Evolutionary conservation across 495 filamentous ascomycete species (phyloP), one percentile per base, ranked within the genome.

Genomic region (Aspergillus ostianus): DNA sequence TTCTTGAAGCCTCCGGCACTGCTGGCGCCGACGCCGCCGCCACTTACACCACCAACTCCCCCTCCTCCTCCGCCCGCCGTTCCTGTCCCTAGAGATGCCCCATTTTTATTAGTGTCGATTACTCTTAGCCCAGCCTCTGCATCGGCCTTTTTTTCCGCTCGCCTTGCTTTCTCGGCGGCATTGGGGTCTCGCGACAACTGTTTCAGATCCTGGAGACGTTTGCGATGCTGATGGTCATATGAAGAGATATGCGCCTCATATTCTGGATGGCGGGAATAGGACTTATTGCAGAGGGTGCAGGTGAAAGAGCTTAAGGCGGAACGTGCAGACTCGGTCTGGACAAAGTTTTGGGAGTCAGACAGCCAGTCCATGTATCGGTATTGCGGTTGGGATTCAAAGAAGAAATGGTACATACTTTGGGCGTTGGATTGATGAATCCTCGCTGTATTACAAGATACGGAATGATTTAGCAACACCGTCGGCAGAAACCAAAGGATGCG

Each of bases 241-340:
- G 80, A 83, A 10, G 74, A 75, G 63, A 86, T 85, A 64, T 86
- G 84, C 9, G 84, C 84, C 72, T 85, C 84, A 55, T 82, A 85
- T 61, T 86, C 84, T 2, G 85, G 84, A 57, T 84, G 80, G 20
- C 84, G 82, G 4, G 77, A 79, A 63, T 86, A 86, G 15, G 84
- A 85, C 62, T 86, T 86, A 55, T 77, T 78, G 71, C 84, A 86
- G 18, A 86, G 73, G 9, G 78, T 80, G 57, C 82, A 98, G 74
- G 90, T 92, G 77, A 98, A 97, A 27, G 90, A 85, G 64, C 89
- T 90, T n/a, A 89, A 80, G 6, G 93, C 93, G 66, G 92, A 90
- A 41, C 91, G 87, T 1, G 93, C 93, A 41, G 88, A 90, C 61
- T 92, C 87, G 4, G 93, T 97, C 76, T 93, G 26, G 21, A 19